A percentile compares a stretch with the other conserved stretches of the same genome.
Evolutionary conservation across 129 eudicot species (phyloP).

Genomic region (Chrysanthemum lavandulifolium): DNA sequence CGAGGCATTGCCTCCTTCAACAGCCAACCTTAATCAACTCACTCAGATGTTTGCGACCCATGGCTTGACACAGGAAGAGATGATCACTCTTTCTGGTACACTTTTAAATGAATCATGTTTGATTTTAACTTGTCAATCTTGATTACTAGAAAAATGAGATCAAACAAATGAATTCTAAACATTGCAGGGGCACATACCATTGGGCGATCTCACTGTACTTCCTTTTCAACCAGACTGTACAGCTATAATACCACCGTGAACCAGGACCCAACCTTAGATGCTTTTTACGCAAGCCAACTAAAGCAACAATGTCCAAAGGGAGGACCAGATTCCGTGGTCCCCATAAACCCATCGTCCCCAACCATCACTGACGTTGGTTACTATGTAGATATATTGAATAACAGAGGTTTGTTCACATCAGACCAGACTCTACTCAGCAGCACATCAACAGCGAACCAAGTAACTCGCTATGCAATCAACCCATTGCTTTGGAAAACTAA

Average conservation of each 20-base stretch:
- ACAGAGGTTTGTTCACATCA: constrained; percentile 42
- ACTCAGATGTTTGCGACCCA: too few relatives aligned
- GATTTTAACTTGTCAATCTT: too few relatives aligned
- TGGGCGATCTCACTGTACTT: constrained; percentile 48
- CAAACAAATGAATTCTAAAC: too few relatives aligned
- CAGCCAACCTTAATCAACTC: too few relatives aligned
- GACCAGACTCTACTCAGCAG: constrained; percentile 43
- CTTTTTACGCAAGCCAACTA: constrained; percentile 24
- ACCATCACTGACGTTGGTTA: constrained; percentile 24
- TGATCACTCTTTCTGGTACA: too few relatives aligned
- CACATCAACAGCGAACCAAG: constrained; percentile 35
- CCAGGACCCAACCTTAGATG: constrained; percentile 40
- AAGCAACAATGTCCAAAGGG: constrained; percentile 25
- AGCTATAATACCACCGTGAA: constrained; percentile 14
- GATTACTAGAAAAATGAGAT: too few relatives aligned
- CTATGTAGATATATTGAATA: constrained; percentile 17
- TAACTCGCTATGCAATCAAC: constrained; percentile 42
- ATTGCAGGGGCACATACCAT: constrained; percentile 52
- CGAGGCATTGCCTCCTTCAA: too few relatives aligned
- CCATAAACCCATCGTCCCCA: constrained; percentile 34
- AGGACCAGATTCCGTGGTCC: constrained; percentile 24
- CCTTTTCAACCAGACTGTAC: constrained; percentile 43
- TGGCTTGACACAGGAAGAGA: too few relatives aligned
- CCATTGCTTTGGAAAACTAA: constrained; percentile 39
- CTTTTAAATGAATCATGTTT: constrained; percentile 28